Conservation (phyloP, 2,329 filamentous ascomycete species). For the Beauveria pseudobassiana region DNA sequence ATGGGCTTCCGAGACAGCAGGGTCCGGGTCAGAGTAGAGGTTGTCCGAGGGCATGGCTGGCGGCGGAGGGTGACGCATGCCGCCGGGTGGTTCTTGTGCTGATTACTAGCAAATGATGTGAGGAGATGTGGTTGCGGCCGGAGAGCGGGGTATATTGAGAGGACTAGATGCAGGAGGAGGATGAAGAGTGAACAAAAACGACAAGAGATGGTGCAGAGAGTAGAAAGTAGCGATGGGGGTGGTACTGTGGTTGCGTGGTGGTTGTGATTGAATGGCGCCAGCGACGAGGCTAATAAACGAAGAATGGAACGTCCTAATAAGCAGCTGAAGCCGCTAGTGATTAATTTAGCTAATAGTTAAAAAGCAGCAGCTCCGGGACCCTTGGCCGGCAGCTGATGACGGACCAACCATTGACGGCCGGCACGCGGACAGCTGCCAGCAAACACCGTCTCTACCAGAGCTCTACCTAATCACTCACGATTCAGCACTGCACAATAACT, state of each 20-base stretch:
- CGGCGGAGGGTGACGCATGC: conserved; percentile 7
- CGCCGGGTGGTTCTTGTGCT: not conserved
- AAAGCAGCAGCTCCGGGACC: not conserved
- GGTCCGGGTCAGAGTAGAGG: conserved; percentile 19
- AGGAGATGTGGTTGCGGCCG: conserved; percentile 5
- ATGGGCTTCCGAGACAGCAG: conserved; percentile 6
- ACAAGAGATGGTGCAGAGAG: not conserved
- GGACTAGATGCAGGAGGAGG: not conserved
- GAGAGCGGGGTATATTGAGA: not conserved
- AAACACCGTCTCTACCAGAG: not conserved
- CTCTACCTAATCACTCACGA: too few relatives aligned
- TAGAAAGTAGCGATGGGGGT: not conserved
- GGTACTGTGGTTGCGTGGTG: not conserved
- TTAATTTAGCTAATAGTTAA: too few relatives aligned
- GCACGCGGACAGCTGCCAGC: not conserved
- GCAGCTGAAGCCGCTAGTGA: not conserved
- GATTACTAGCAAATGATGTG: not conserved
- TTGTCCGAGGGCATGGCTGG: conserved; percentile 23
- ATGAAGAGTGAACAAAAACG: not conserved
- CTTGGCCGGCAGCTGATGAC: not conserved
- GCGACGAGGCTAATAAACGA: not conserved
- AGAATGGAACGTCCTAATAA: not conserved
- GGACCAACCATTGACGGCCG: not conserved
- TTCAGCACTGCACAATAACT: not conserved
- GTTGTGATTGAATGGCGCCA: not conserved